Evolutionary conservation across 2,329 filamentous ascomycete species (phyloP).

Genomic region (Alternaria brassicae): DNA sequence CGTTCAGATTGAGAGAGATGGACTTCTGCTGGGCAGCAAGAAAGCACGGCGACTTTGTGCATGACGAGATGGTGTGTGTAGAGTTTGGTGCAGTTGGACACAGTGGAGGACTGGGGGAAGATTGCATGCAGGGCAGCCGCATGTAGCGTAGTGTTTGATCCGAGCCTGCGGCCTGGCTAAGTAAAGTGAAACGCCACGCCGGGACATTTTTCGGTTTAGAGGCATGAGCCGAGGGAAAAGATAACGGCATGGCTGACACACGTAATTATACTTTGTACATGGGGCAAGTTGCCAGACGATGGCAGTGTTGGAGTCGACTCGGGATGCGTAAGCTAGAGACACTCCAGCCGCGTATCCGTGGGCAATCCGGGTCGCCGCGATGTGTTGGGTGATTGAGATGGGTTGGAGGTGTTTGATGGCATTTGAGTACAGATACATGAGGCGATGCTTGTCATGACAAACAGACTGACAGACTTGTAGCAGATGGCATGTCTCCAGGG

Average conservation of each 20-base stretch:
- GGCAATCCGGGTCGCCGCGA: too few relatives aligned
- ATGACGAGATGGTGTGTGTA: background rate
- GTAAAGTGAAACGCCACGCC: background rate
- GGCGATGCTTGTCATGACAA: too few relatives aligned
- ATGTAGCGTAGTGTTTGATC: background rate
- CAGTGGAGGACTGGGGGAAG: background rate
- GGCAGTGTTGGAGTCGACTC: too few relatives aligned
- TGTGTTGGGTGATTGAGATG: too few relatives aligned
- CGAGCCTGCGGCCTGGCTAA: background rate
- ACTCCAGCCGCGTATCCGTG: too few relatives aligned
- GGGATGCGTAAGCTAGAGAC: too few relatives aligned
- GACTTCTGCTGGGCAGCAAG: background rate
- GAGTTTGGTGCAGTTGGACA: background rate
- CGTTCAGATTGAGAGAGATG: background rate
- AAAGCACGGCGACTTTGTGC: background rate
- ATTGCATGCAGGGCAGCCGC: background rate
- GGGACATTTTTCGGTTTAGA: slow-evolving; percentile 10
- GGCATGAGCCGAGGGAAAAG: slow-evolving; percentile 13
- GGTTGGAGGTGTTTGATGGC: too few relatives aligned
- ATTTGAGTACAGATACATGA: too few relatives aligned
- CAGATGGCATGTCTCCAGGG: too few relatives aligned
- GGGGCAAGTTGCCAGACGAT: background rate
- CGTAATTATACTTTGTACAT: too few relatives aligned
- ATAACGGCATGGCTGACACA: slow-evolving; percentile 12
- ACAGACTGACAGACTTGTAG: too few relatives aligned